Evolutionary conservation across 495 filamentous ascomycete species (phyloP).

Genomic region (Melanomma pulvis-pyrius): DNA sequence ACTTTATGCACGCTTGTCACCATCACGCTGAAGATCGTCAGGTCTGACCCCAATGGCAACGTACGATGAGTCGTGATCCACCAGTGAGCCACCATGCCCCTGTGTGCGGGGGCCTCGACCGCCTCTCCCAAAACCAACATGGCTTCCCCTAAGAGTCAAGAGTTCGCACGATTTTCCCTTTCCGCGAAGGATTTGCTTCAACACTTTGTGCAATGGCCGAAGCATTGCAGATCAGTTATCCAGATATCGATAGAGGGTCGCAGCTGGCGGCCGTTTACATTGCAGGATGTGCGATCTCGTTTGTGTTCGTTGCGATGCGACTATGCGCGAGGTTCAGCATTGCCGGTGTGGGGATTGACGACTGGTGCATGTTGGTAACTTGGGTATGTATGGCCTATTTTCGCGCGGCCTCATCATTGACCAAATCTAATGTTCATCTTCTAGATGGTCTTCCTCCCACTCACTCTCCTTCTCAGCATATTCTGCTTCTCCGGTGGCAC

Average conservation of each 20-base stretch:
- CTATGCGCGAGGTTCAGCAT: slow-evolving; percentile 25
- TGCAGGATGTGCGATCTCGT: slow-evolving; percentile 21
- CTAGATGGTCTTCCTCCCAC: slow-evolving; percentile 24
- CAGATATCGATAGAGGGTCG: slow-evolving; percentile 19
- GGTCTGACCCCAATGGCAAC: background rate
- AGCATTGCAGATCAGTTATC: background rate
- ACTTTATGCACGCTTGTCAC: background rate
- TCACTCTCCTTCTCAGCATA: slow-evolving; percentile 15
- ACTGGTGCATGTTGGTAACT: slow-evolving; percentile 25
- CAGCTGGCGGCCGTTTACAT: slow-evolving; percentile 24
- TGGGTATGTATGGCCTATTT: slow-evolving; percentile 15
- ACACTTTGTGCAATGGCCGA: background rate
- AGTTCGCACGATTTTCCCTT: background rate
- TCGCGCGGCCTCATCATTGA: background rate
- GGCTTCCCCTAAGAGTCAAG: background rate
- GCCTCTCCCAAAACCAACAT: background rate
- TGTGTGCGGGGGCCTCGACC: background rate
- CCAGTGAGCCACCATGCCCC: background rate
- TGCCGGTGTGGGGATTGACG: slow-evolving; percentile 27
- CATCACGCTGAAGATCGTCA: background rate
- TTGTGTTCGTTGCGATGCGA: slow-evolving; percentile 25
- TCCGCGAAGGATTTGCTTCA: background rate
- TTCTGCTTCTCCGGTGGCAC: slow-evolving; percentile 22
- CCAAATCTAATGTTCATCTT: background rate
- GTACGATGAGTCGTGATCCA: background rate